phyloP scores from a whole-genome alignment of 495 filamentous ascomycete genomes.

The Penicillium tannophilum region DNA sequence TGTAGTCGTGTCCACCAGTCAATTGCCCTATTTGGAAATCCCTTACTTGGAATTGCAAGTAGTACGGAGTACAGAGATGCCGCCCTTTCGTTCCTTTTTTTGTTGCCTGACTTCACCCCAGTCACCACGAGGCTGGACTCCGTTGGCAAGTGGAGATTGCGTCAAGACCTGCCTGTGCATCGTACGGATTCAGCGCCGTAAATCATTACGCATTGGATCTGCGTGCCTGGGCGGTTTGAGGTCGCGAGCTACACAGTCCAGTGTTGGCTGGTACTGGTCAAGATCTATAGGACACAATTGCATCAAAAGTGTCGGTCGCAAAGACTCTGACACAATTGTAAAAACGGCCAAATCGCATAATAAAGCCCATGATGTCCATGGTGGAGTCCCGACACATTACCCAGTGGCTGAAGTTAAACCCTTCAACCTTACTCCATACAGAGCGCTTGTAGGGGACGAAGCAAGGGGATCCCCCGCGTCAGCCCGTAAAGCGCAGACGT shows the following conservation, averaged over 20 bases:
- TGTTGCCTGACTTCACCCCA: not conserved
- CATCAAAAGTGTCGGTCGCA: constrained; percentile 7
- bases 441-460: constrained; percentile 19
- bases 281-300: constrained; percentile 3
- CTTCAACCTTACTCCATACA: constrained; percentile 17
- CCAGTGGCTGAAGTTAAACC: constrained; percentile 19
- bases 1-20: constrained; percentile 20
- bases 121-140: constrained; percentile 16
- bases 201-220: constrained; percentile 8
- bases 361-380: constrained; percentile 5
- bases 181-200: not conserved
- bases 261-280: not conserved
- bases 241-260: constrained; percentile 12
- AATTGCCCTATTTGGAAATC: constrained; percentile 18
- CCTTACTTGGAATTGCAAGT: constrained; percentile 27
- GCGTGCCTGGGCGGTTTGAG: constrained; percentile 13
- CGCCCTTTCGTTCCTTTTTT: constrained; percentile 6
- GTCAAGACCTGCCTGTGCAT: not conserved
- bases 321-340: constrained; percentile 10
- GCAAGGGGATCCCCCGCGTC: constrained; percentile 26
- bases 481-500: constrained; percentile 19
- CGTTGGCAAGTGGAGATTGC: constrained; percentile 5
- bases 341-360: constrained; percentile 32
- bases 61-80: constrained; percentile 27
- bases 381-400: constrained; percentile 4